Evolutionary conservation across 1,284 basidiomycete species (phyloP).

Genomic region (Ceratobasidium sp.): DNA sequence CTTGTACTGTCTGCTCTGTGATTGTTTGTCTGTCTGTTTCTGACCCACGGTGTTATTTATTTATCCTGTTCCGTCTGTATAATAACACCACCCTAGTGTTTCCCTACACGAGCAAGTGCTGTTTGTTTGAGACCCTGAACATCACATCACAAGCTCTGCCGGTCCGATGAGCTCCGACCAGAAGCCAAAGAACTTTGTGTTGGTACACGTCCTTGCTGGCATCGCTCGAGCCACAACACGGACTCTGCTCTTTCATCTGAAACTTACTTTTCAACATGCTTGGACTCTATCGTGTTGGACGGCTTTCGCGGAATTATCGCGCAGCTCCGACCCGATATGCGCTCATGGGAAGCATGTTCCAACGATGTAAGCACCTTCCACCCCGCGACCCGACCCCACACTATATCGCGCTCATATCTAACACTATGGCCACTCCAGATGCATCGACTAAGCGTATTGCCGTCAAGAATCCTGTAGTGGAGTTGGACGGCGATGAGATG

Average conservation of each 20-base stretch:
- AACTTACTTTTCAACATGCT: conserved; percentile 13
- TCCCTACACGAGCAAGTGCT: background rate
- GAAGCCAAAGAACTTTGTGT: conserved; percentile 8
- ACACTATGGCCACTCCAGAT: conserved; percentile 26
- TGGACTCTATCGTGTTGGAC: conserved; percentile 32
- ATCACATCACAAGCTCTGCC: conserved; percentile 10
- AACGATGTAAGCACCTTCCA: conserved; percentile 35
- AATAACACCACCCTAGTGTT: conserved; percentile 23
- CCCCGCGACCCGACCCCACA: conserved; percentile 3
- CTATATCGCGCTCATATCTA: conserved; percentile 5
- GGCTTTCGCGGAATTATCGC: conserved; percentile 29
- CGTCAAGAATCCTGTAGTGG: conserved; percentile 93
- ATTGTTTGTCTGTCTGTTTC: background rate
- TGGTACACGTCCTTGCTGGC: conserved; percentile 13
- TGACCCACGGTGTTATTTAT: conserved; percentile 14
- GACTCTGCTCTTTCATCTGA: conserved; percentile 1
- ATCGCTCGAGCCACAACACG: conserved; percentile 5
- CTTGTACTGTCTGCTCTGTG: background rate
- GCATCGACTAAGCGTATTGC: conserved; percentile 65
- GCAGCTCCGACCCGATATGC: conserved; percentile 22
- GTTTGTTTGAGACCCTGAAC: conserved; percentile 16
- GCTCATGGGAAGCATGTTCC: conserved; percentile 25
- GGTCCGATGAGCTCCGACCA: conserved; percentile 33
- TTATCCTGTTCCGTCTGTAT: conserved; percentile 3
- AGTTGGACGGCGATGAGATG: conserved; percentile 98